Conservation (phyloP, 192 early-diverging fungal species). For the Glomus cerebriforme region DNA sequence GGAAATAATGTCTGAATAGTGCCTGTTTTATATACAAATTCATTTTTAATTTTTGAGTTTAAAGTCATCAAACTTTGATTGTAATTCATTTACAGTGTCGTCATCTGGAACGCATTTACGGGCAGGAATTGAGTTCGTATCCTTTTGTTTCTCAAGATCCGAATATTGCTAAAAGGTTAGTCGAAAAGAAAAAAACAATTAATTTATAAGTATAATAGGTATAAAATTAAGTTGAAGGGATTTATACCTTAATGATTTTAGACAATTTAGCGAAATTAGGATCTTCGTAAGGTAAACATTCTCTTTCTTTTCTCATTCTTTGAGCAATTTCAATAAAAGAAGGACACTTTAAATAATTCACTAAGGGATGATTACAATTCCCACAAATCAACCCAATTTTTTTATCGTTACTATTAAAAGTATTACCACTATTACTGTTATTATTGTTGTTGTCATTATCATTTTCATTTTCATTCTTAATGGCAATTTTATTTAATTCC, state of each 20-base stretch:
- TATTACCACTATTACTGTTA: background rate
- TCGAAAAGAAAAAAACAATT: too few relatives aligned
- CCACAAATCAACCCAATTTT: background rate
- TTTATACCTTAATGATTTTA: background rate
- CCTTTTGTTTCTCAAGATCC: background rate
- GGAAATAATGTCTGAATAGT: too few relatives aligned
- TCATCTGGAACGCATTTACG: too few relatives aligned
- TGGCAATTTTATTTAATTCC: background rate
- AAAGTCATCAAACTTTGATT: too few relatives aligned
- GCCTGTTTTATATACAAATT: too few relatives aligned
- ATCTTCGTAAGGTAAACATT: background rate
- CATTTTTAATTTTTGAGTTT: too few relatives aligned
- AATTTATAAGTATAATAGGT: background rate
- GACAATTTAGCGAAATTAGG: background rate
- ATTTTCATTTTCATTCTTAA: background rate
- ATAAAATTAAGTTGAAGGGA: background rate
- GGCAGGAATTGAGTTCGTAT: too few relatives aligned
- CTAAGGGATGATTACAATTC: background rate
- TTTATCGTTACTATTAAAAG: background rate
- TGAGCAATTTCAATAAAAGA: background rate
- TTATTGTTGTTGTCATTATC: background rate
- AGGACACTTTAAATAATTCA: background rate
- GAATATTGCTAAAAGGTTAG: background rate
- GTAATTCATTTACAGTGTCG: too few relatives aligned
- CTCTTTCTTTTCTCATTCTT: background rate